These are phyloP conservation scores for Neospermospora avenae DNA, from an alignment of 2,329 filamentous ascomycete genomes.

Conservation along the genomic window DNA sequence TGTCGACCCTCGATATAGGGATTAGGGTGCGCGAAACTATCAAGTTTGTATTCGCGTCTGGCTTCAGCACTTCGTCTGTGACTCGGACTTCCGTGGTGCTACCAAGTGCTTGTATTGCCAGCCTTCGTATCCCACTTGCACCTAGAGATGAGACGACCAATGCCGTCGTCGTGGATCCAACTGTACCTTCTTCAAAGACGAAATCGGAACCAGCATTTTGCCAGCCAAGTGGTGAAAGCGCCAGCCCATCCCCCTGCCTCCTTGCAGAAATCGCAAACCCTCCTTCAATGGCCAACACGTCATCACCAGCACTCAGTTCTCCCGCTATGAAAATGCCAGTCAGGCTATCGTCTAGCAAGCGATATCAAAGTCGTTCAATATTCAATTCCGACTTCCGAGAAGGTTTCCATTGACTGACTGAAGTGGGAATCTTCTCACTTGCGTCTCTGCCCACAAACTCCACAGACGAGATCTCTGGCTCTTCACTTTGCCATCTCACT, in stretches of 20 bases:
- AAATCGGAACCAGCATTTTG: not conserved
- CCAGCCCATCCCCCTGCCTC: not conserved
- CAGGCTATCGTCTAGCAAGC: conserved; percentile 33
- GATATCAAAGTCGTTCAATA: conserved; percentile 39
- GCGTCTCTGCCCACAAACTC: not conserved
- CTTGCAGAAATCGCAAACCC: conserved; percentile 29
- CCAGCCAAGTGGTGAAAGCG: conserved; percentile 4
- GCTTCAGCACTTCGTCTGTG: not conserved
- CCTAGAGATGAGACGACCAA: not conserved
- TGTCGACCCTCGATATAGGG: not conserved
- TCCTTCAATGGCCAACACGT: conserved; percentile 24
- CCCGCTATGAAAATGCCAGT: conserved; percentile 41
- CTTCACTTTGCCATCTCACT: conserved; percentile 24
- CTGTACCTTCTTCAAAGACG: not conserved
- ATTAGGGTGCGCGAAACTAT: conserved; percentile 10
- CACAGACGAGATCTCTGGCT: conserved; percentile 7
- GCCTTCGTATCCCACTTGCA: not conserved
- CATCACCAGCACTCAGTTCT: conserved; percentile 23
- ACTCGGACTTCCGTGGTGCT: not conserved
- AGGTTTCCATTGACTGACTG: conserved; percentile 23
- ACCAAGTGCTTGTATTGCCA: not conserved
- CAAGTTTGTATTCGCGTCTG: conserved; percentile 9
- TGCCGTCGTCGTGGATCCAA: not conserved
- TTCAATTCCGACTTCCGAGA: conserved; percentile 26
- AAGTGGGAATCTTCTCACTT: conserved; percentile 2